phyloP scores from a whole-genome alignment of 129 eudicot species.

The Solidago caesia region DNA sequence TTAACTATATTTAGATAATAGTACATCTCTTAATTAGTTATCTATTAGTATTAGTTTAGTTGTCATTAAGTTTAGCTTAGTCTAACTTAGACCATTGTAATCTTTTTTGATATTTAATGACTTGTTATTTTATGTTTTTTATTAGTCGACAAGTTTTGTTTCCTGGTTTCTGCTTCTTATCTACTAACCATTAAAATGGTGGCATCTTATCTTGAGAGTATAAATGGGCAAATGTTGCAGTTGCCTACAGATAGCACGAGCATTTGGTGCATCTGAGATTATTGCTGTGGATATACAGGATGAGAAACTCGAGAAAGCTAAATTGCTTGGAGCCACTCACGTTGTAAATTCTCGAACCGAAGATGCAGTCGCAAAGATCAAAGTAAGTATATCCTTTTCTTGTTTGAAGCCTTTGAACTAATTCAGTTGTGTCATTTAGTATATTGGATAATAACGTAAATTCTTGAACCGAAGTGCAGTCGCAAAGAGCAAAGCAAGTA shows the following conservation, averaged over 20 bases:
- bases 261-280: constrained; percentile 93
- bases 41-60: too few relatives aligned
- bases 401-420: background rate
- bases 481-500: constrained; percentile 58
- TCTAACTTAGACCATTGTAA: too few relatives aligned
- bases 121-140: background rate
- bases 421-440: background rate
- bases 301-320: constrained; percentile 84
- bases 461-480: constrained; percentile 75
- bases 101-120: background rate
- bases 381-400: constrained; percentile 34
- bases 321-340: constrained; percentile 86
- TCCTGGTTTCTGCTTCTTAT: too few relatives aligned
- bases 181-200: too few relatives aligned
- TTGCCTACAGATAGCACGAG: constrained; percentile 96
- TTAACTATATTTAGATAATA: too few relatives aligned
- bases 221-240: constrained; percentile 49
- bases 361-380: constrained; percentile 78
- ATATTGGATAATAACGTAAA: constrained; percentile 31
- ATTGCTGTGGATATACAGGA: constrained; percentile 96
- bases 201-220: background rate
- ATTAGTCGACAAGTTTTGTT: too few relatives aligned
- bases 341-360: constrained; percentile 69
- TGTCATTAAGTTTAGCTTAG: too few relatives aligned
- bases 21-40: too few relatives aligned